Evolutionary conservation across 2,329 filamentous ascomycete genomes (phyloP).

Genomic region (Phialophora expanda): DNA sequence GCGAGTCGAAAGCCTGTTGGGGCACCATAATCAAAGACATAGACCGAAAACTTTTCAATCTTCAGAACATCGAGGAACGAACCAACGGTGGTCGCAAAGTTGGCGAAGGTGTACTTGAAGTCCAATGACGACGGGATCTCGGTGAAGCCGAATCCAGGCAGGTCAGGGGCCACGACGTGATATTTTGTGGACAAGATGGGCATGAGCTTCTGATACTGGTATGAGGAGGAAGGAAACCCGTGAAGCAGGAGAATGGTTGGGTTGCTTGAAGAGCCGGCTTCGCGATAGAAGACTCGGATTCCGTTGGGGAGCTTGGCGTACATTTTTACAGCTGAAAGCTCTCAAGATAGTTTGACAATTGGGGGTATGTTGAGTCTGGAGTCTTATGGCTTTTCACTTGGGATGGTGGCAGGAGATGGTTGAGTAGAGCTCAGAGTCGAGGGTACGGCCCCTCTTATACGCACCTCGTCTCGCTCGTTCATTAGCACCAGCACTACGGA

Average conservation of each 20-base stretch:
- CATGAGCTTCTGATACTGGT: slow-evolving; percentile 54
- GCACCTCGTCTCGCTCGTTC: background rate
- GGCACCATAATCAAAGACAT: slow-evolving; percentile 69
- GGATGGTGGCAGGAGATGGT: background rate
- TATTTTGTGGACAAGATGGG: slow-evolving; percentile 51
- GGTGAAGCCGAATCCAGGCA: slow-evolving; percentile 67
- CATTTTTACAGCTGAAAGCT: slow-evolving; percentile 11
- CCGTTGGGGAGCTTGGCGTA: slow-evolving; percentile 34
- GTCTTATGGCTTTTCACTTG: background rate
- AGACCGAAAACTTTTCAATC: slow-evolving; percentile 58
- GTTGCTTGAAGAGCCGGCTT: slow-evolving; percentile 42
- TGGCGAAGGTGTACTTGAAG: slow-evolving; percentile 62
- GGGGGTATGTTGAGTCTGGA: background rate
- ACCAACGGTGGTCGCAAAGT: slow-evolving; percentile 55
- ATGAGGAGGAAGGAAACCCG: slow-evolving; percentile 55
- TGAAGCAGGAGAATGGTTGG: slow-evolving; percentile 55
- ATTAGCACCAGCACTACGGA: background rate
- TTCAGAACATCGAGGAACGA: slow-evolving; percentile 57
- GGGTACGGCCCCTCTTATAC: slow-evolving; percentile 5
- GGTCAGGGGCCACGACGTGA: slow-evolving; percentile 61
- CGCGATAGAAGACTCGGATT: slow-evolving; percentile 48
- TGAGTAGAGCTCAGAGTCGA: background rate
- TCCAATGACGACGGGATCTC: slow-evolving; percentile 47
- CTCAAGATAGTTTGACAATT: background rate
- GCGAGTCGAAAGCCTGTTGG: slow-evolving; percentile 62